These are phyloP conservation scores for Eimeria praecox DNA, from an alignment of 169 alveolate genomes.

Conservation along the genomic window DNA sequence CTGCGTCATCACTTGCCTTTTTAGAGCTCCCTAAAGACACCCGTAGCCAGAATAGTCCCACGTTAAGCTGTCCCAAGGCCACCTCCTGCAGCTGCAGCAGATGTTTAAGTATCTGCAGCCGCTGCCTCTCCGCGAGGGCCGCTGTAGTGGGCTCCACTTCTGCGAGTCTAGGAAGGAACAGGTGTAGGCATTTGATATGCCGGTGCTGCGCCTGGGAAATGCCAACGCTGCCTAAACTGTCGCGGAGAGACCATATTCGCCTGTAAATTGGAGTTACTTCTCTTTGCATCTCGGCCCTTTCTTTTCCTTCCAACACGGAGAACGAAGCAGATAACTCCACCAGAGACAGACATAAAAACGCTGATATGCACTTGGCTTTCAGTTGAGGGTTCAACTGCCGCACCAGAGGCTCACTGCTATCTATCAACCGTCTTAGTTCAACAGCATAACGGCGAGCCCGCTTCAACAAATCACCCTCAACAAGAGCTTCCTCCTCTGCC, in stretches of 20 bases:
- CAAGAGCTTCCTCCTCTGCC: background rate
- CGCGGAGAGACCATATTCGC: background rate
- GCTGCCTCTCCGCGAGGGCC: background rate
- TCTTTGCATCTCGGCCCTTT: background rate
- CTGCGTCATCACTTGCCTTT: background rate
- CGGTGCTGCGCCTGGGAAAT: background rate
- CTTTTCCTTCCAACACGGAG: background rate
- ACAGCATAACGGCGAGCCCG: background rate
- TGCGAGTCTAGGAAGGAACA: background rate
- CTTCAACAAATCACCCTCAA: background rate
- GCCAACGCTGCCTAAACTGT: background rate
- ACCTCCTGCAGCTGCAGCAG: background rate
- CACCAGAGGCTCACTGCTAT: background rate
- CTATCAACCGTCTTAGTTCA: background rate
- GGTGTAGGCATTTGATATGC: background rate
- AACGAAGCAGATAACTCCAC: background rate
- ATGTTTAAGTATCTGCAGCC: background rate
- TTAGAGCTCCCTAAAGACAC: background rate
- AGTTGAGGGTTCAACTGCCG: background rate
- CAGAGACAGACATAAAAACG: background rate
- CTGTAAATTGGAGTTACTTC: background rate
- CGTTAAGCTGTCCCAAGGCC: background rate
- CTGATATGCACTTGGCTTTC: background rate
- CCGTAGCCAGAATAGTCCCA: background rate
- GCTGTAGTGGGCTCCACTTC: background rate